A percentile compares a stretch with the other conserved stretches of the same genome.
These are phyloP conservation scores for Magnusiomyces tetraspermus DNA, from an alignment of 1,139 yeast species.

Conservation along the genomic window DNA sequence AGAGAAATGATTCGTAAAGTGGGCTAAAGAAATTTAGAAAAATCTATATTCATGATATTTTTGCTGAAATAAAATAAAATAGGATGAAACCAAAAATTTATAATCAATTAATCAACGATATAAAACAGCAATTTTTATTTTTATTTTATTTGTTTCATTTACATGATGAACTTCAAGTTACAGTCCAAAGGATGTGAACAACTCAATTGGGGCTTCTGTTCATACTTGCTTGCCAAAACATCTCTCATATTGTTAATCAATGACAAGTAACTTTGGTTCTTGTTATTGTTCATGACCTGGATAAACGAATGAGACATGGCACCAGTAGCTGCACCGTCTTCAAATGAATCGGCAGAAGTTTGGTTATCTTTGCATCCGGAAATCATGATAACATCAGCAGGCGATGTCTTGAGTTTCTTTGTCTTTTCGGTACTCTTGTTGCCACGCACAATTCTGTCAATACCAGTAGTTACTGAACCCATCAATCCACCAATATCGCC, in stretches of 20 bases:
- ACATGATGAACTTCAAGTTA: slow-evolving; percentile 51
- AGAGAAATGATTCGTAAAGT: not conserved
- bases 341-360: slow-evolving; percentile 68
- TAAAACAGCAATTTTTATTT: not conserved
- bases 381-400: slow-evolving; percentile 79
- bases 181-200: slow-evolving; percentile 79
- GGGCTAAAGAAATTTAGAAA: too few relatives aligned
- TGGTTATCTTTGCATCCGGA: slow-evolving; percentile 90
- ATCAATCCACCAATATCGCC: slow-evolving; percentile 53
- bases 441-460: slow-evolving; percentile 38
- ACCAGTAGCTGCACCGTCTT: slow-evolving; percentile 73
- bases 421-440: slow-evolving; percentile 36
- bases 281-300: slow-evolving; percentile 53
- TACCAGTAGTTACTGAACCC: slow-evolving; percentile 41
- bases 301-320: slow-evolving; percentile 93
- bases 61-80: not conserved
- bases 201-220: slow-evolving; percentile 85
- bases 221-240: slow-evolving; percentile 56
- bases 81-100: not conserved
- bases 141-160: slow-evolving; percentile 7
- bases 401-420: slow-evolving; percentile 56
- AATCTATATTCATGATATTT: too few relatives aligned
- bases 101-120: not conserved
- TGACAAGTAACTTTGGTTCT: slow-evolving; percentile 67
- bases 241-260: slow-evolving; percentile 72